These are phyloP conservation scores for Iris macrosiphon DNA, from an alignment of 106 monocot species.

Conservation along the genomic window DNA sequence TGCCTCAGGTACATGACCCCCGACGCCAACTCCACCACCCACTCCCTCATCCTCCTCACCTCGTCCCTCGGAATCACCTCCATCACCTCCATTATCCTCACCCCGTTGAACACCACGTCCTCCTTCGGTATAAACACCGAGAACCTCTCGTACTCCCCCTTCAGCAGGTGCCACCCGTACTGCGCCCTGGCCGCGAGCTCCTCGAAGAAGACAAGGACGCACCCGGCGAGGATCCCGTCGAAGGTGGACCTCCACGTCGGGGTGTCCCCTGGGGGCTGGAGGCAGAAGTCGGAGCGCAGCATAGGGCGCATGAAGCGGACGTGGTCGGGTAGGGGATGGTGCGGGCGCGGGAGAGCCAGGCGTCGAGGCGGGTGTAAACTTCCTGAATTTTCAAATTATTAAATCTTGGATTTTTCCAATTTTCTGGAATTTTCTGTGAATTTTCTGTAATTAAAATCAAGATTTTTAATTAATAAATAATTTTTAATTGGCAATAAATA, in stretches of 20 bases:
- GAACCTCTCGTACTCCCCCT: constrained; percentile 17
- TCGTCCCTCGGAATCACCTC: constrained; percentile 25
- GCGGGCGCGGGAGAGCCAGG: constrained; percentile 67
- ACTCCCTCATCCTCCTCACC: constrained; percentile 66
- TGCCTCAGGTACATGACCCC: constrained; percentile 64
- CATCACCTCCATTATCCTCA: constrained; percentile 45
- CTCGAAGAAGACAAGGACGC: constrained; percentile 77
- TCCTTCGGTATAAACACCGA: constrained; percentile 58
- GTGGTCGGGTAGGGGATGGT: constrained; percentile 36
- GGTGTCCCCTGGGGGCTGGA: constrained; percentile 53
- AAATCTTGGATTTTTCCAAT: no score
- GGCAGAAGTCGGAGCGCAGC: constrained; percentile 46
- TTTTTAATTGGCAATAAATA: no score
- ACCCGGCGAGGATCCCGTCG: constrained; percentile 83
- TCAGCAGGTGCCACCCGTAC: constrained; percentile 45
- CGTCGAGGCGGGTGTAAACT: constrained; percentile 27
- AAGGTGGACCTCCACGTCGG: constrained; percentile 41
- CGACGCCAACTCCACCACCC: constrained; percentile 63
- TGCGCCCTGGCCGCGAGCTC: constrained; percentile 30
- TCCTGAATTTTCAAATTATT: no score
- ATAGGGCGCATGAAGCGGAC: constrained; percentile 34
- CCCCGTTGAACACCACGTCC: constrained; percentile 66
- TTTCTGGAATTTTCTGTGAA: no score
- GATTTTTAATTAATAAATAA: no score
- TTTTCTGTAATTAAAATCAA: no score